Conservation (phyloP, 805 yeast species). For the Tetrapisispora nanseiensis region DNA sequence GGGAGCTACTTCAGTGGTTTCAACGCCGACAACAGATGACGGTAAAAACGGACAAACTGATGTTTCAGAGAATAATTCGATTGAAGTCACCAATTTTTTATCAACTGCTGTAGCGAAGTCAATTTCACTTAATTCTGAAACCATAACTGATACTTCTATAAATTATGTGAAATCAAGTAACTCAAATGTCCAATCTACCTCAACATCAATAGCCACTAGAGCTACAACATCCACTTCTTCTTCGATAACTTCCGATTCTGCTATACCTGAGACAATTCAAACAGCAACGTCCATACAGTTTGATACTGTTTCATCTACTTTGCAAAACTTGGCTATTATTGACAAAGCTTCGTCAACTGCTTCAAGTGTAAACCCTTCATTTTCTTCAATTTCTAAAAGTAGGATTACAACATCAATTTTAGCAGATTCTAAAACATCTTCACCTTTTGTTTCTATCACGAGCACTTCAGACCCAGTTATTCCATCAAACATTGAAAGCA, state of each 20-base stretch:
- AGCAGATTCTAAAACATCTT: neutral
- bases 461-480: no score
- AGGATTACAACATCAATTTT: neutral
- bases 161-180: no score
- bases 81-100: neutral
- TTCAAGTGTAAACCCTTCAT: neutral
- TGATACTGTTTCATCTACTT: no score
- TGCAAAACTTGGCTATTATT: no score
- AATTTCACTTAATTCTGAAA: neutral
- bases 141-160: neutral
- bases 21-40: neutral
- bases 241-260: neutral
- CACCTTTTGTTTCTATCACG: slow-evolving; percentile 8
- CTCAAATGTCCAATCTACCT: neutral
- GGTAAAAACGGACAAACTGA: neutral
- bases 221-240: neutral
- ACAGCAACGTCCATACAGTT: no score
- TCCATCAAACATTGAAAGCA: no score
- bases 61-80: no score
- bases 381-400: no score
- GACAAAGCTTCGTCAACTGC: neutral
- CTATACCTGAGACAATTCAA: neutral
- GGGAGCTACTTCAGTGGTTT: neutral
- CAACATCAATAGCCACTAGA: no score
- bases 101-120: neutral